Evolutionary conservation across 2,329 filamentous ascomycete genomes (phyloP), one percentile per base, ranked within the genome.

Genomic region (Epichloe gansuensis): DNA sequence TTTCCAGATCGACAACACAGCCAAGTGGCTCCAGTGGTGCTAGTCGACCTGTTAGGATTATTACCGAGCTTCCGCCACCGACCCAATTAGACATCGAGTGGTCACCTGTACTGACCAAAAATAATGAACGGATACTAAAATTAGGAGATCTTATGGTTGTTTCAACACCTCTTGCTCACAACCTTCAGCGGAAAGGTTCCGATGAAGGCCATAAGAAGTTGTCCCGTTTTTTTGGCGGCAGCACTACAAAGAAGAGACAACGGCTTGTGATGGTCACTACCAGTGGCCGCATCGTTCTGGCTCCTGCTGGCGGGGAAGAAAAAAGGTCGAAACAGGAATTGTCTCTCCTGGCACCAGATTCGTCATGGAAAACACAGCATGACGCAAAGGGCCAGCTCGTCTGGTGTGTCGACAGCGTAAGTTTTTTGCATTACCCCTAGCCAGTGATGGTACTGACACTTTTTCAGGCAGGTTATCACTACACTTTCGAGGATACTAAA

Each of bases 81-180:
- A 95, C 87, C 49, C 93, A 97, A 66, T 74, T 98, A 27, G 93
- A 98, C 63, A 95, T 98, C 53, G 93, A 98, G 68, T 98, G 93
- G 93, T 96, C 91, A 0, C 93, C 93, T 1, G 90, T 98, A 4
- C 73, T 98, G 51, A 96, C 87, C 9, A 83, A 84, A 61, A 84
- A 82, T 54, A 96, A 97, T 63, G 93, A 98, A 68, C 81, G 93
- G 38, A 98, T 98, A 59, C 68, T 98, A 56, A 96, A 95, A 66
- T 74, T 98, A 23, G 93, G 93, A 2, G 95, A 98, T 61, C 72
- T 96, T 56, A 80, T 89, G 67, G 90, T 98, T 7, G 76, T 87
- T 40, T 85, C 88, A 5, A 81, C 87, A 2, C 85, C 90, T 9
- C 77, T 89, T 50, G 78, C 86, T 9, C 85, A 87, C 62, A 87